Evolutionary conservation across 1,284 basidiomycete species (phyloP).

Genomic region (Taiwanofungus camphoratus): DNA sequence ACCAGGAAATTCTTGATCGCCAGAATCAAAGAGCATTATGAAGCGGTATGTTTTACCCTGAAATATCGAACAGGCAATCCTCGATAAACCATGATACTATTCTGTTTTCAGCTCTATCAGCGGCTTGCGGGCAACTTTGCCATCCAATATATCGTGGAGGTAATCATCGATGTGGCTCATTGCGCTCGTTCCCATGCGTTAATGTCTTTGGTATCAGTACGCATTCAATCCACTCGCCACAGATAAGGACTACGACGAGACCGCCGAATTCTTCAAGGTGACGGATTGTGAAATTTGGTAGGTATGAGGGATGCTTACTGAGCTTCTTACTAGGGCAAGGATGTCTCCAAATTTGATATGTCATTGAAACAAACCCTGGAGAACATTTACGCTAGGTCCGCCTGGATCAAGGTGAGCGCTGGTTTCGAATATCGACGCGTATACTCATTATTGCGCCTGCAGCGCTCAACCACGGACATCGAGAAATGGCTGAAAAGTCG

Average conservation of each 20-base stretch:
- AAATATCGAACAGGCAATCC: too few species aligned
- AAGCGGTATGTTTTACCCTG: conserved; percentile 41
- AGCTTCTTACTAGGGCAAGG: conserved; percentile 41
- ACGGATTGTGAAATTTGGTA: neutral
- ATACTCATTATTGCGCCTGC: neutral
- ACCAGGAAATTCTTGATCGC: conserved; percentile 36
- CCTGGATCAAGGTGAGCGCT: conserved; percentile 52
- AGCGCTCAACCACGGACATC: neutral
- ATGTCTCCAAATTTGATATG: conserved; percentile 60
- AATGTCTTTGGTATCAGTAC: conserved; percentile 30
- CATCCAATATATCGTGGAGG: conserved; percentile 45
- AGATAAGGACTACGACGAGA: conserved; percentile 61
- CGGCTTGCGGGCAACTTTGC: conserved; percentile 69
- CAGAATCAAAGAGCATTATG: conserved; percentile 58
- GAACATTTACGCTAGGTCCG: conserved; percentile 49
- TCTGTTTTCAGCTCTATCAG: conserved; percentile 49
- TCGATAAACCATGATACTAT: neutral
- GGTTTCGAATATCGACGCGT: too few species aligned
- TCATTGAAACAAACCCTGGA: conserved; percentile 65
- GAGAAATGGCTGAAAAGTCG: neutral
- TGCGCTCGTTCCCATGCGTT: neutral
- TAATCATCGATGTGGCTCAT: conserved; percentile 25
- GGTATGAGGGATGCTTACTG: neutral
- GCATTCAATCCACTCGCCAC: conserved; percentile 61
- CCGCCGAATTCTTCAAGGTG: conserved; percentile 68